Evolutionary conservation across 2,329 filamentous ascomycete species (phyloP).

Genomic region (Mollisia scopiformis): DNA sequence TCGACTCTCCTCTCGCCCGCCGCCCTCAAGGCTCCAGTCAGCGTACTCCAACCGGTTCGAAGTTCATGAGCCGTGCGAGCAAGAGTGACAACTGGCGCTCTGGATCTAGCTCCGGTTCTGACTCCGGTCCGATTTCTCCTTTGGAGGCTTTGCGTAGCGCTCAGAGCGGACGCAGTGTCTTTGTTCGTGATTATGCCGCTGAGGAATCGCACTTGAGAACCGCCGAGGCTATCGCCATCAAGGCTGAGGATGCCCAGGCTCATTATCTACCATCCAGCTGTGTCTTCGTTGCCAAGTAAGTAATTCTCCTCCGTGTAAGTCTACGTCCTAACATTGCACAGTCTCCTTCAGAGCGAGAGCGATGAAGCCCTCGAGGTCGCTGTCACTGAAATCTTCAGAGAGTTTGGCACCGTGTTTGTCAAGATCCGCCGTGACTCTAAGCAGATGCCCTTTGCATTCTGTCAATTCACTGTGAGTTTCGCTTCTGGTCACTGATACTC

Average conservation of each 20-base stretch:
- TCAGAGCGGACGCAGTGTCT: constrained; percentile 19
- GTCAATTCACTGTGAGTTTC: constrained; percentile 60
- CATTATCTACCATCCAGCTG: constrained; percentile 54
- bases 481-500: not conserved
- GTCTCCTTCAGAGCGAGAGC: constrained; percentile 52
- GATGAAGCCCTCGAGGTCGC: constrained; percentile 55
- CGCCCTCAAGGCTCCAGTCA: constrained; percentile 18
- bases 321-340: constrained; percentile 31
- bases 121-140: constrained; percentile 13
- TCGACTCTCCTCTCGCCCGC: constrained; percentile 16
- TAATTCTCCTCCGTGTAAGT: constrained; percentile 16
- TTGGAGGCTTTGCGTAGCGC: constrained; percentile 14
- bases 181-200: constrained; percentile 19
- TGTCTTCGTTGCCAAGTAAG: constrained; percentile 70
- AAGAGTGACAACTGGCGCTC: constrained; percentile 34
- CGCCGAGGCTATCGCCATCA: constrained; percentile 17
- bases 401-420: constrained; percentile 60
- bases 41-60: constrained; percentile 28
- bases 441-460: constrained; percentile 67
- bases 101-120: constrained; percentile 26
- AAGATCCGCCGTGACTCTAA: constrained; percentile 64
- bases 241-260: constrained; percentile 32
- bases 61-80: constrained; percentile 18
- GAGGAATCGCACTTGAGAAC: constrained; percentile 7
- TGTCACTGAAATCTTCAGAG: constrained; percentile 54